Evolutionary conservation across 192 early-diverging fungal species (phyloP).

Genomic region (Gonapodya sp.): DNA sequence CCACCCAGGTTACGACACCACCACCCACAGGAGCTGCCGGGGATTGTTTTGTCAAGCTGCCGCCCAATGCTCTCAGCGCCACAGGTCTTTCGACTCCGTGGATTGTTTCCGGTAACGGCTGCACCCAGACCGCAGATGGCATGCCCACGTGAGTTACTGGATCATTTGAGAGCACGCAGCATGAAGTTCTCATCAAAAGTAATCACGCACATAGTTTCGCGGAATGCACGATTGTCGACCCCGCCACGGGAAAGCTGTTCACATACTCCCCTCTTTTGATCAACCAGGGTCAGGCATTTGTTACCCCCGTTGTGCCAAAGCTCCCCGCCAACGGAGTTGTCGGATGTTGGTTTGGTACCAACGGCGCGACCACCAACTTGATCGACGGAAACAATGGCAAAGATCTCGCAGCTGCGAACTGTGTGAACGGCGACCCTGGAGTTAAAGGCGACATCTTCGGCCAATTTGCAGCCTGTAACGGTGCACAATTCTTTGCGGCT

Average conservation of each 20-base stretch:
- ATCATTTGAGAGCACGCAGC: not conserved
- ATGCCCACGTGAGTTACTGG: not conserved
- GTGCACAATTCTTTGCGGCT: conserved; percentile 17
- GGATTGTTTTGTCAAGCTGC: conserved; percentile 14
- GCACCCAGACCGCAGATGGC: conserved; percentile 15
- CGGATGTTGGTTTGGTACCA: conserved; percentile 30
- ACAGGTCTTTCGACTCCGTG: conserved; percentile 19
- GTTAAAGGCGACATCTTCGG: conserved; percentile 17
- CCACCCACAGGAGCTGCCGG: not conserved
- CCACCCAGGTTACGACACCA: too few relatives aligned
- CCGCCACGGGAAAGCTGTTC: conserved; percentile 20
- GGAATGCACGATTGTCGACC: conserved; percentile 25
- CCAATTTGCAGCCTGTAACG: conserved; percentile 32
- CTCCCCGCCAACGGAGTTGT: conserved; percentile 25
- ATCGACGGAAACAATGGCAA: conserved; percentile 21
- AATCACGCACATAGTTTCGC: conserved; percentile 21
- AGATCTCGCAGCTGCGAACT: conserved; percentile 21
- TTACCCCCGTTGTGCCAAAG: conserved; percentile 22
- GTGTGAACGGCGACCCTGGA: conserved; percentile 19
- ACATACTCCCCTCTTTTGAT: conserved; percentile 27
- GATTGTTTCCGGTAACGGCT: conserved; percentile 14
- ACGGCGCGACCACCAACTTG: conserved; percentile 20
- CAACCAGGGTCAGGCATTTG: conserved; percentile 18
- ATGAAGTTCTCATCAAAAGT: not conserved
- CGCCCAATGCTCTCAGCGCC: conserved; percentile 17